phyloP scores from a whole-genome alignment of 2,329 filamentous ascomycete genomes.

The Allantophomopsis lycopodina region DNA sequence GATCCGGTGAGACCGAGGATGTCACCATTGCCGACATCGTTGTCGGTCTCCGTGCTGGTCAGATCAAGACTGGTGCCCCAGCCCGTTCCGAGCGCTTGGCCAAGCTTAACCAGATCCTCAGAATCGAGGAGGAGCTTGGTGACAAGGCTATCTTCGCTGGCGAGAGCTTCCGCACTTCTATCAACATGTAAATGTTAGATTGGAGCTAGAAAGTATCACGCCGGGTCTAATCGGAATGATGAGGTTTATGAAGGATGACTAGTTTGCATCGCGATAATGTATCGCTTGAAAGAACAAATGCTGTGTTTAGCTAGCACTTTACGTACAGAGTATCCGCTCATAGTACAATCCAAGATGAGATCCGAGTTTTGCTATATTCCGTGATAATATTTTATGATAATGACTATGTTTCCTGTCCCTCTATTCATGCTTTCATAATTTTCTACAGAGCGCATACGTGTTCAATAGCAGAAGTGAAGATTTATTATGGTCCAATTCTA shows the following conservation, averaged over 20 bases:
- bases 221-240: background rate
- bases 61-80: constrained; percentile 98
- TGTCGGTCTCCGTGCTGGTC: constrained; percentile 87
- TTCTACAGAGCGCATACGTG: no score
- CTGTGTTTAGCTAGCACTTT: no score
- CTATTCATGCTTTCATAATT: no score
- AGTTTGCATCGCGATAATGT: background rate
- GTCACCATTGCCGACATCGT: constrained; percentile 98
- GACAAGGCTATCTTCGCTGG: constrained; percentile 86
- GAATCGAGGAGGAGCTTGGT: constrained; percentile 98
- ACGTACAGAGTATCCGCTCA: no score
- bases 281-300: no score
- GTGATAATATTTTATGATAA: no score
- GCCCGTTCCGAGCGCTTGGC: constrained; percentile 94
- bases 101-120: constrained; percentile 99
- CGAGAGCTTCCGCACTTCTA: constrained; percentile 77
- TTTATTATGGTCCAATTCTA: no score
- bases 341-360: no score
- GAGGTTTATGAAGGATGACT: constrained; percentile 2
- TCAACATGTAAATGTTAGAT: constrained; percentile 58
- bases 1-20: constrained; percentile 98
- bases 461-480: no score
- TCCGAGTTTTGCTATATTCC: no score
- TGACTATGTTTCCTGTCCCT: no score
- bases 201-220: no score